Evolutionary conservation across 768 basidiomycete genomes (phyloP), one percentile per base, ranked within the genome.

Genomic region (Suillus lakei): DNA sequence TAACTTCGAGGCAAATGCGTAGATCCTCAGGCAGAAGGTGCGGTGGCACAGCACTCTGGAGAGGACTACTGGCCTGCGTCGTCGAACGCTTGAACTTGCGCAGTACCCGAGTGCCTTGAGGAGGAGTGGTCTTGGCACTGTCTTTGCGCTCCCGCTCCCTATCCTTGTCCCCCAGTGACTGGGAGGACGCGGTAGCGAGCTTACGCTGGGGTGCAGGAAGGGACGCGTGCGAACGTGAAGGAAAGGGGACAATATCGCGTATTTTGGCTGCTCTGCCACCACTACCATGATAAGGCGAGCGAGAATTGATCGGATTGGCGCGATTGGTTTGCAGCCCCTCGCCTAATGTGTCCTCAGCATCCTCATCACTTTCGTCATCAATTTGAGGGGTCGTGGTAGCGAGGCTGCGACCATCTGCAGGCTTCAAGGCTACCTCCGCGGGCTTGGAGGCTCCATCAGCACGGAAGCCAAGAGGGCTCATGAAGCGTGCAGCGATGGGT

Each of bases 401-500:
- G 23, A 81, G 71, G 61, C 87, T 88, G 66, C 87, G 83, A 69
- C 83, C 80, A 48, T 85, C 84, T 30, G 12, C 39, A 32, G 81
- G 79, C 9, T 80, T 73, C 55, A 80, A 8, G 69, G 26, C 67
- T 21, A 9, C 30, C 12, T 54, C 53, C 13, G 6, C 38, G 32
- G 81, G 79, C 15, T 80, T 61, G 32, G 76, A 76, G 0, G 84
- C 78, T 10, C 89, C 89, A 12, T 83, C 82, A 7, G 78, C 77
- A 55, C 79, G 82, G 68, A 82, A 81, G 26, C 79, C 77, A 15
- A 72, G 71, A 10, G 92, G 91, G 5, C 91, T 91, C 81, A 95
- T 92, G 83, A 96, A 98, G 59, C 93, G 90, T 28, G 96, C 90
- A 54, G 96, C 96, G 67, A 98, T 98, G 59, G 96, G 91, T 3